These are phyloP conservation scores for Juglanconis sp. DNA, from an alignment of 2,329 filamentous ascomycete species.

Conservation along the genomic window DNA sequence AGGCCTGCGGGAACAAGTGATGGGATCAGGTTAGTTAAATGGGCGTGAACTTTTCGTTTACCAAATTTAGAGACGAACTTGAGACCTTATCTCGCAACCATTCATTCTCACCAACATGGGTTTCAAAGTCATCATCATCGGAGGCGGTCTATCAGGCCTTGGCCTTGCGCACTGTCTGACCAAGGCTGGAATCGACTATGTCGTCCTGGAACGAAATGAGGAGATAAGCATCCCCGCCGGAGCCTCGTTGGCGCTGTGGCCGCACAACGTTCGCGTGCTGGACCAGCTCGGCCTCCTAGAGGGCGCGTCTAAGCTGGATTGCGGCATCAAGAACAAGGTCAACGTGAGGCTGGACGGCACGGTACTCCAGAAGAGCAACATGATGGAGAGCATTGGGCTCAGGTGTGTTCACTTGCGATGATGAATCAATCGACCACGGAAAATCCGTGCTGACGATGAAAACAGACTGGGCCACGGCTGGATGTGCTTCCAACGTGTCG, in stretches of 20 bases:
- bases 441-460: not conserved
- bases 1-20: not conserved
- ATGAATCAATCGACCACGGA: not conserved
- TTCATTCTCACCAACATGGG: constrained; percentile 4
- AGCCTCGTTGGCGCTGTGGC: constrained; percentile 24
- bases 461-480: constrained; percentile 24
- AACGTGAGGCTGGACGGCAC: constrained; percentile 20
- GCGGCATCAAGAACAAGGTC: constrained; percentile 19
- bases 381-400: constrained; percentile 20
- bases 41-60: not conserved
- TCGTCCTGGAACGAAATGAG: constrained; percentile 27
- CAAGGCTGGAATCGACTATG: constrained; percentile 28
- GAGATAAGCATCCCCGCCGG: constrained; percentile 22
- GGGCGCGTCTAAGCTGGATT: constrained; percentile 16
- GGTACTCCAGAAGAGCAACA: constrained; percentile 17
- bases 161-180: constrained; percentile 28
- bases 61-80: not conserved
- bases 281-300: constrained; percentile 27
- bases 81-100: not conserved
- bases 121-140: constrained; percentile 28
- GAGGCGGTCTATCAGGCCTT: constrained; percentile 29
- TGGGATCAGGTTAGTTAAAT: not conserved
- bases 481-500: constrained; percentile 22
- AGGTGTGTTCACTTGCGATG: constrained; percentile 3
- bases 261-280: constrained; percentile 25